Base-by-base conservation (phyloP, 75 land plant genomes). In the Sequoia sempervirens region DNA sequence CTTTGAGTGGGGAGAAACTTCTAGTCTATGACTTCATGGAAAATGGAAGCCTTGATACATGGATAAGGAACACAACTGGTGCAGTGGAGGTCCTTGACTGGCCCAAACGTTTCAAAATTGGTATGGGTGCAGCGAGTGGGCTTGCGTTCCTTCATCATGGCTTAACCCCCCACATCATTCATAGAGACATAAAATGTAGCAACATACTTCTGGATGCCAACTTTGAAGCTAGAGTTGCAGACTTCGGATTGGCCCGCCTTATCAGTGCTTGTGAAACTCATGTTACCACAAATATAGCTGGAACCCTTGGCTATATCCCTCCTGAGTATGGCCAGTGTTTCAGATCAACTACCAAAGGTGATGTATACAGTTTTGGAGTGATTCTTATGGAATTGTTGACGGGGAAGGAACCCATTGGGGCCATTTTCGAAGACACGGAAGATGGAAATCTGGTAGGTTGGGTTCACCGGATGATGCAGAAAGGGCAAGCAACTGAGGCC, bases 221-320 rank as follows among this genome's bases (percentile, higher is more conserved):
- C 11, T 87, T 89, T 36, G 89, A 89, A 38, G 89, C 89, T 7
- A 74, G 81, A 28, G 86, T 89, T 5, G 90, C 86, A 18, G 90
- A 89, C 26, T 89, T 89, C 28, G 90, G 90, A 17, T 78, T 89
- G 36, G 90, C 90, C 34, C 70, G 86, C 26, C 69, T 89, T 32
- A 89, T 89, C 52, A 87, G 88, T 47, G 89, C 86, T 20, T 87
- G 84, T 47, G 90, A 89, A 61, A 89, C 90, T 26, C 90, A 89
- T 68, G 86, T 87, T 72, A 87, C 86, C 81, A 87, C 90, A 11
- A 86, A 87, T 82, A 87, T 87, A 34, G 89, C 90, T 5, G 89
- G 90, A n/a, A 87, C 90, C 30, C 87, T 87, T 80, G 89, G 89
- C 0, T 89, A 89, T 81, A 89, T 87, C 23, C 90, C 90, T 53